phyloP scores from a whole-genome alignment of 768 basidiomycete species.

The Boletus reticulatus region DNA sequence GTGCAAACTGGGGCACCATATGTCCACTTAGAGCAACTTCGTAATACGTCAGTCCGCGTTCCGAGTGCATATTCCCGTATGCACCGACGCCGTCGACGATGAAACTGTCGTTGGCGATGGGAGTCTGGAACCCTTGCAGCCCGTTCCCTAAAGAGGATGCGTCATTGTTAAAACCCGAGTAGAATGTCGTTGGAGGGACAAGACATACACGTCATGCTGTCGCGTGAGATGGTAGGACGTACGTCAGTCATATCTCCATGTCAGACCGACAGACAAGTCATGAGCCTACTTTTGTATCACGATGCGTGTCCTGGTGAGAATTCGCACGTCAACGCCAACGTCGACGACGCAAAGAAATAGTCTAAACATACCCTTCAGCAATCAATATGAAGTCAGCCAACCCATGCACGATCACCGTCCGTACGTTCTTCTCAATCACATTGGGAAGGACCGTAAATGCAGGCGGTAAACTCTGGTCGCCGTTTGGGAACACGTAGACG shows the following conservation, averaged over 20 bases:
- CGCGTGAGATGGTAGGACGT: no score
- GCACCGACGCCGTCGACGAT: slow-evolving; percentile 72
- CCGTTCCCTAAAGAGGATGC: slow-evolving; percentile 43
- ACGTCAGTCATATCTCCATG: no score
- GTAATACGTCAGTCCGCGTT: slow-evolving; percentile 64
- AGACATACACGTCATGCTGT: slow-evolving; percentile 41
- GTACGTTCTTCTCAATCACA: slow-evolving; percentile 72
- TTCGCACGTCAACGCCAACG: no score
- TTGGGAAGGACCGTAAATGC: slow-evolving; percentile 65
- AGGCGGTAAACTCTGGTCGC: slow-evolving; percentile 61
- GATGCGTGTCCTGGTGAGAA: slow-evolving; percentile 47
- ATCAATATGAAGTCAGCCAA: slow-evolving; percentile 73
- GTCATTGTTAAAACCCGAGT: neutral
- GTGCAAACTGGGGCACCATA: slow-evolving; percentile 72
- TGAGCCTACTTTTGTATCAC: slow-evolving; percentile 59
- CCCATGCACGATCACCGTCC: slow-evolving; percentile 70
- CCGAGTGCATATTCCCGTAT: slow-evolving; percentile 60
- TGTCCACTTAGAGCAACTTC: slow-evolving; percentile 72
- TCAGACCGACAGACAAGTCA: no score
- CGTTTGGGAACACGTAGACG: slow-evolving; percentile 56
- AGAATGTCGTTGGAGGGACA: no score
- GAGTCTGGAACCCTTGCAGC: slow-evolving; percentile 70
- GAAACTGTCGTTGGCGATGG: slow-evolving; percentile 64
- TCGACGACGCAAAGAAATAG: neutral
- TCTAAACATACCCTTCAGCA: slow-evolving; percentile 58